phyloP scores from a whole-genome alignment of 805 yeast genomes.

The Saturnispora zaruensis region DNA sequence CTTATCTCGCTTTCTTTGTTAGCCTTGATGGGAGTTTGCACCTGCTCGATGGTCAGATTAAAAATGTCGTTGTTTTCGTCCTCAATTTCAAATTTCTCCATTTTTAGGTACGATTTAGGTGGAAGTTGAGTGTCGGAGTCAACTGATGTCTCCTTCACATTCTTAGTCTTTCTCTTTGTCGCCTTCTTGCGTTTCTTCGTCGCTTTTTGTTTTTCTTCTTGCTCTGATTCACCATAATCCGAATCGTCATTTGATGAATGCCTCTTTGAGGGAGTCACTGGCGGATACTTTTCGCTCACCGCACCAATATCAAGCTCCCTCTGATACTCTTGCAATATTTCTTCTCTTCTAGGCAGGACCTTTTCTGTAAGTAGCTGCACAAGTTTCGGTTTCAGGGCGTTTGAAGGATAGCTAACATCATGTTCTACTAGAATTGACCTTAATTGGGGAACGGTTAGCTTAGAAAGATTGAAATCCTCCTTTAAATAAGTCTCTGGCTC shows the following conservation, averaged over 20 bases:
- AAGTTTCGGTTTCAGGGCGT: constrained; percentile 61
- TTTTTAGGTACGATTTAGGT: constrained; percentile 13
- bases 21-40: constrained; percentile 10
- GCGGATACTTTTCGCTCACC: background rate
- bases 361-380: constrained; percentile 50
- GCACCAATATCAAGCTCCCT: constrained; percentile 3
- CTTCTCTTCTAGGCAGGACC: constrained; percentile 40
- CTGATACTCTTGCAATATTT: constrained; percentile 28
- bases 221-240: background rate
- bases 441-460: constrained; percentile 60
- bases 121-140: background rate
- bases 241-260: constrained; percentile 1
- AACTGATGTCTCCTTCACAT: background rate
- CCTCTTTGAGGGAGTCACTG: constrained; percentile 11
- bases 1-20: background rate
- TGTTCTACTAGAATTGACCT: constrained; percentile 57
- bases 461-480: constrained; percentile 54
- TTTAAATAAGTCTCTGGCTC: constrained; percentile 30
- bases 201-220: background rate
- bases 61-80: constrained; percentile 15
- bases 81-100: constrained; percentile 21
- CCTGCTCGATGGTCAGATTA: constrained; percentile 7
- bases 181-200: background rate
- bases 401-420: constrained; percentile 49
- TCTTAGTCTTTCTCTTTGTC: background rate